Evolutionary conservation across 2,329 filamentous ascomycete genomes (phyloP).

Genomic region (Pochonia chlamydosporia): DNA sequence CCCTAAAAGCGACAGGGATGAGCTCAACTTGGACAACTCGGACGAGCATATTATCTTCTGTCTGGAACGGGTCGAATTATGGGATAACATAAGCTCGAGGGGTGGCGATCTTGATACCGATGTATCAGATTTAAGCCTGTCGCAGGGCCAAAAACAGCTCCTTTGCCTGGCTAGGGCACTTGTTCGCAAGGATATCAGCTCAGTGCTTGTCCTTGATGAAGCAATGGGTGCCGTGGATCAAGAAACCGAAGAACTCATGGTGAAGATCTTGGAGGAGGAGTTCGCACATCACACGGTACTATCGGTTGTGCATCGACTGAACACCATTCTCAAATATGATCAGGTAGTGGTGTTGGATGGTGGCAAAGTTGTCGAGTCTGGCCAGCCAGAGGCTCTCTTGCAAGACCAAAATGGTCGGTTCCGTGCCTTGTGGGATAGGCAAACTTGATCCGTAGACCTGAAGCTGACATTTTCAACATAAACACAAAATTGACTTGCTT

Average conservation of each 20-base stretch:
- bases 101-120: slow-evolving; percentile 14
- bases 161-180: slow-evolving; percentile 17
- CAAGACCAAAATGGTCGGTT: not conserved
- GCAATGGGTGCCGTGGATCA: slow-evolving; percentile 28
- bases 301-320: slow-evolving; percentile 35
- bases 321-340: slow-evolving; percentile 44
- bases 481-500: no score
- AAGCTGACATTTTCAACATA: no score
- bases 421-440: not conserved
- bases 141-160: slow-evolving; percentile 17
- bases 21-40: not conserved
- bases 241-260: slow-evolving; percentile 31
- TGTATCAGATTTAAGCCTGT: slow-evolving; percentile 11
- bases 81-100: slow-evolving; percentile 5
- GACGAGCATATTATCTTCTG: slow-evolving; percentile 11
- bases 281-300: slow-evolving; percentile 44
- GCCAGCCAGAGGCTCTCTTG: not conserved
- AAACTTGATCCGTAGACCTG: no score
- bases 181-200: slow-evolving; percentile 21
- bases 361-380: slow-evolving; percentile 34
- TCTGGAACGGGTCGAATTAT: slow-evolving; percentile 13
- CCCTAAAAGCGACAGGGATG: slow-evolving; percentile 8
- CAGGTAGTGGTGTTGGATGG: slow-evolving; percentile 39
- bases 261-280: slow-evolving; percentile 26
- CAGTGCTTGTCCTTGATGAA: slow-evolving; percentile 32